Conservation (phyloP, 371 early-diverging fungal species). For the Haplosporangium sp. region DNA sequence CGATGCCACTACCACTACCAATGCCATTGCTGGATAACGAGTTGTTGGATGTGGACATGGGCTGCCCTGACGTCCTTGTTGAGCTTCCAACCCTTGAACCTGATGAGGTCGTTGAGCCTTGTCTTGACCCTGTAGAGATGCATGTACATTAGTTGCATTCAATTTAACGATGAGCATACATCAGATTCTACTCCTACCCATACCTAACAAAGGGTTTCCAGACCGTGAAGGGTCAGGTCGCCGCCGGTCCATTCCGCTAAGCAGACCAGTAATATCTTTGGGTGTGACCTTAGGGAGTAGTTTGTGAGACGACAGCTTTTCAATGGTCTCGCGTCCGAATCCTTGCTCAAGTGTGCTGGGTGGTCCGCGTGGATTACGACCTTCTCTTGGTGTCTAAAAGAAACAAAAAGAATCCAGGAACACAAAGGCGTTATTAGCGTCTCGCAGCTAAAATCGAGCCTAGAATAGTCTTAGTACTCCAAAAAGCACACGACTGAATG, state of each 20-base stretch:
- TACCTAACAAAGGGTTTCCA: slow-evolving; percentile 13
- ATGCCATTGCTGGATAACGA: slow-evolving; percentile 8
- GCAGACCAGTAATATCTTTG: slow-evolving; percentile 47
- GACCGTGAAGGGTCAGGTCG: slow-evolving; percentile 25
- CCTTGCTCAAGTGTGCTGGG: slow-evolving; percentile 51
- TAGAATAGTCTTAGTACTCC: too few species aligned
- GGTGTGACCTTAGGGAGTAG: slow-evolving; percentile 50
- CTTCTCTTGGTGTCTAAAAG: slow-evolving; percentile 34
- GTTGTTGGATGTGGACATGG: slow-evolving; percentile 9
- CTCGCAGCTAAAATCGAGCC: too few species aligned
- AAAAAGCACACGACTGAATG: background rate
- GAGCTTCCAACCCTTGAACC: slow-evolving; percentile 18
- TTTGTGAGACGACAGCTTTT: slow-evolving; percentile 41
- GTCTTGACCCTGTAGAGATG: slow-evolving; percentile 22
- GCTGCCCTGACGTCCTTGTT: slow-evolving; percentile 19
- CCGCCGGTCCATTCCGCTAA: slow-evolving; percentile 52
- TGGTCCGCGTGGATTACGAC: slow-evolving; percentile 43
- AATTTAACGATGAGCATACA: background rate
- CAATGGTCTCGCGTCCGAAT: slow-evolving; percentile 49
- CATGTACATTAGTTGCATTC: background rate
- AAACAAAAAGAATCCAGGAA: background rate
- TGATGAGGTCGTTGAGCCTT: slow-evolving; percentile 3
- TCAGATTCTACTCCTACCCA: background rate
- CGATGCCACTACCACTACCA: slow-evolving; percentile 2
- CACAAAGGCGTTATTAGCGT: too few species aligned